Percentiles rank a stretch among this genome's conserved stretches.
phyloP scores from a whole-genome alignment of 73 alveolate species.

The Stentor coeruleus region DNA sequence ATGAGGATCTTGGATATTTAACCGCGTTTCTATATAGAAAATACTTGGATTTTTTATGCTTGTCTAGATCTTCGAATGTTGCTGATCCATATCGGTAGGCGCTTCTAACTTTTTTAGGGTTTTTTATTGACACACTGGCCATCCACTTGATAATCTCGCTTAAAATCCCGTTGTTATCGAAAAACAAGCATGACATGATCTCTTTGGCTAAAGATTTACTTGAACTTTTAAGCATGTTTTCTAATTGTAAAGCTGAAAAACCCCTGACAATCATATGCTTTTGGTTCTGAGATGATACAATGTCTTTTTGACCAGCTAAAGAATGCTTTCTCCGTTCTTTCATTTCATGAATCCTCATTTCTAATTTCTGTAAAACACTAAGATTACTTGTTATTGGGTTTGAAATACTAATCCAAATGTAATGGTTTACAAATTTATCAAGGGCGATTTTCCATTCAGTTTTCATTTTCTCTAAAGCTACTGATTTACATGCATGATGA shows the following conservation, averaged over 20 bases:
- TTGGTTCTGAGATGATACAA: slow-evolving; percentile 37
- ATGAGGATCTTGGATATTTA: not conserved
- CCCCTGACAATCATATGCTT: slow-evolving; percentile 38
- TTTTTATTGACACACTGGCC: slow-evolving; percentile 29
- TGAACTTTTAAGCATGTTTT: slow-evolving; percentile 62
- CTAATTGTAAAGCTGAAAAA: slow-evolving; percentile 57
- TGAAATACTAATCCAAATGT: slow-evolving; percentile 57
- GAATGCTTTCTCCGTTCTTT: slow-evolving; percentile 55
- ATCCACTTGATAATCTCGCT: slow-evolving; percentile 71
- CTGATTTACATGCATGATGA: slow-evolving; percentile 42
- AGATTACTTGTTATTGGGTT: slow-evolving; percentile 17
- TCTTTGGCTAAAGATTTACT: slow-evolving; percentile 66
- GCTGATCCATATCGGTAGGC: not conserved
- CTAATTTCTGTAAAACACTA: slow-evolving; percentile 43
- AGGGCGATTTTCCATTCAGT: slow-evolving; percentile 36
- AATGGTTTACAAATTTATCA: slow-evolving; percentile 53
- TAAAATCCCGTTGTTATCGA: slow-evolving; percentile 47
- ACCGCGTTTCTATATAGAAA: no score
- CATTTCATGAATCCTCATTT: slow-evolving; percentile 57
- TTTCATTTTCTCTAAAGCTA: slow-evolving; percentile 35
- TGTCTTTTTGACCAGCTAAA: slow-evolving; percentile 31
- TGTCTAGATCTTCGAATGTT: not conserved
- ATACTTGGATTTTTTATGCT: not conserved
- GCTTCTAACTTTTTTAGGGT: not conserved
- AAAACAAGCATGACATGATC: slow-evolving; percentile 52